These are phyloP conservation scores for Graphiopsis chlorocephala DNA, from an alignment of 2,329 filamentous ascomycete species.

Conservation along the genomic window DNA sequence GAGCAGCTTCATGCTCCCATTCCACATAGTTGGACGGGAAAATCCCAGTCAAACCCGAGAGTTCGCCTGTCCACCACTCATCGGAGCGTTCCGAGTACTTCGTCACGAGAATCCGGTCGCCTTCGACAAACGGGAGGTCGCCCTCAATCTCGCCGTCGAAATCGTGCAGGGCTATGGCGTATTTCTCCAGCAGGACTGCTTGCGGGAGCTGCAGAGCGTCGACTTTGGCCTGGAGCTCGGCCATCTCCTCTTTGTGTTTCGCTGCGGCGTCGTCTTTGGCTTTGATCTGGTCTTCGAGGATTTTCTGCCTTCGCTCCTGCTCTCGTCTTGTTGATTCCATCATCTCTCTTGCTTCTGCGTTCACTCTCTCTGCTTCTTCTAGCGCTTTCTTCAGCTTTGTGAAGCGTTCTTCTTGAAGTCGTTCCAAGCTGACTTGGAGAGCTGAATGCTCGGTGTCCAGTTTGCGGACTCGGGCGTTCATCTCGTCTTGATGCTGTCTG, in stretches of 20 bases:
- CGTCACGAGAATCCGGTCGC: slow-evolving; percentile 72
- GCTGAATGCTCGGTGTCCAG: slow-evolving; percentile 14
- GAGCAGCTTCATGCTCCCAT: slow-evolving; percentile 4
- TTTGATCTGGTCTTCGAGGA: slow-evolving; percentile 4
- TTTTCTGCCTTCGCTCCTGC: slow-evolving; percentile 2
- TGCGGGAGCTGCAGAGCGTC: slow-evolving; percentile 4
- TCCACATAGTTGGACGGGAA: slow-evolving; percentile 11
- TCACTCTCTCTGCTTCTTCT: slow-evolving; percentile 11
- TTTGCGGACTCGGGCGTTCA: slow-evolving; percentile 14
- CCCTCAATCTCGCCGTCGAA: slow-evolving; percentile 68
- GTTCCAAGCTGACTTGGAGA: slow-evolving; percentile 15
- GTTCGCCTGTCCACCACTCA: slow-evolving; percentile 51
- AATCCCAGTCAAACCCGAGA: background rate
- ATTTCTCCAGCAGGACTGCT: slow-evolving; percentile 35
- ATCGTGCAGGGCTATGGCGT: slow-evolving; percentile 66
- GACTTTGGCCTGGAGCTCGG: slow-evolving; percentile 1
- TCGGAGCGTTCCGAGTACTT: slow-evolving; percentile 76
- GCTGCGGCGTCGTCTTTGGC: slow-evolving; percentile 10
- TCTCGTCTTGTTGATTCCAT: slow-evolving; percentile 6
- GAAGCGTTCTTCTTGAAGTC: slow-evolving; percentile 12
- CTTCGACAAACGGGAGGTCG: slow-evolving; percentile 72
- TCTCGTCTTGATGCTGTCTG: slow-evolving; percentile 12
- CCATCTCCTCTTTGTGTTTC: slow-evolving; percentile 10
- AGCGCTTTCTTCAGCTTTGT: slow-evolving; percentile 13
- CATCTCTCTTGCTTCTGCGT: slow-evolving; percentile 1